Conservation (phyloP, 2,329 filamentous ascomycete genomes). For the Coniochaeta sp. region DNA sequence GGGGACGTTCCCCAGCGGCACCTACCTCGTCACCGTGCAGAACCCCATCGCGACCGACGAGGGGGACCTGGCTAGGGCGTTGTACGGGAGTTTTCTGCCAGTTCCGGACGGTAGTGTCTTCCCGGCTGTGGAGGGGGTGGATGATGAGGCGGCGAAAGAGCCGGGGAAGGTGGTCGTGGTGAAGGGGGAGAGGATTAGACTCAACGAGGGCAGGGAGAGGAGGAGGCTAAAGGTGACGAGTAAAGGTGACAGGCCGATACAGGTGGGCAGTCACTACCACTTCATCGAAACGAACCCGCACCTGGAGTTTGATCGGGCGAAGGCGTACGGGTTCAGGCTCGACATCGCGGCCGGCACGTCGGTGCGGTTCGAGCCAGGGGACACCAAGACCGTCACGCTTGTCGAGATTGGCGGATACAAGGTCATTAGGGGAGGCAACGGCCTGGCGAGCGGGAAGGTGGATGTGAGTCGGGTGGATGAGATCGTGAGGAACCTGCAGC, state of each 20-base stretch:
- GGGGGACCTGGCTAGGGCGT: conserved; percentile 75
- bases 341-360: conserved; percentile 90
- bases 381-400: conserved; percentile 80
- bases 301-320: conserved; percentile 78
- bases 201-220: conserved; percentile 70
- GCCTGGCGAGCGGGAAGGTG: conserved; percentile 65
- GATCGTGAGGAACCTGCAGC: conserved; percentile 60
- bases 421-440: conserved; percentile 79
- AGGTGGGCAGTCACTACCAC: conserved; percentile 93
- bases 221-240: conserved; percentile 73
- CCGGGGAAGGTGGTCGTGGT: conserved; percentile 75
- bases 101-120: conserved; percentile 65
- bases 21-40: conserved; percentile 91
- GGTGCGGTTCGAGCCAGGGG: conserved; percentile 88
- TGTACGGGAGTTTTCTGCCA: conserved; percentile 89
- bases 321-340: conserved; percentile 76
- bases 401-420: conserved; percentile 81
- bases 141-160: conserved; percentile 57
- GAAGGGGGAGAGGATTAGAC: conserved; percentile 55
- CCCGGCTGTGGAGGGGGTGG: conserved; percentile 57
- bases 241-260: conserved; percentile 81
- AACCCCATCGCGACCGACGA: conserved; percentile 81
- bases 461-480: conserved; percentile 55
- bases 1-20: conserved; percentile 84
- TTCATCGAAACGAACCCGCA: conserved; percentile 92